Evolutionary conservation across 257 asterid genomes (phyloP).

Genomic region (Dorcoceras hygrometricum): DNA sequence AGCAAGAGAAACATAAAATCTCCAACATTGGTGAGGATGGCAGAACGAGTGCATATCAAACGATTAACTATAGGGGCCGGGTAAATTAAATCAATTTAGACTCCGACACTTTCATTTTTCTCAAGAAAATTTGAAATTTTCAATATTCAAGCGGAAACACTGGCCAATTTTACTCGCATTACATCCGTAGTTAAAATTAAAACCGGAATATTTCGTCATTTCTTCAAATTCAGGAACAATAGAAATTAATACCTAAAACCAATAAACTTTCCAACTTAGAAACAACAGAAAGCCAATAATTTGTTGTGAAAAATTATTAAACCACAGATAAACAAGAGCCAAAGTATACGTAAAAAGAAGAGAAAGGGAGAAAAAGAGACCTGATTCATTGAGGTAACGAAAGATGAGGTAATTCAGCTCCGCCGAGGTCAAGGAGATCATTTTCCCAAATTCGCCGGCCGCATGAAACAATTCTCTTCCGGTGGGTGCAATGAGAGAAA

Average conservation of each 20-base stretch:
- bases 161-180: neutral
- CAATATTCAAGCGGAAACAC: neutral
- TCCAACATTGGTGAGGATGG: slow-evolving; percentile 3
- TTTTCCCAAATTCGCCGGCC: slow-evolving; percentile 32
- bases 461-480: slow-evolving; percentile 28
- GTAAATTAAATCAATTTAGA: neutral
- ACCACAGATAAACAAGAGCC: neutral
- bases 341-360: neutral
- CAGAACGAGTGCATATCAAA: neutral
- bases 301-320: neutral
- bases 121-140: neutral
- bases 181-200: neutral
- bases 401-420: slow-evolving; percentile 85
- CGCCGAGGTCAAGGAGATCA: slow-evolving; percentile 67
- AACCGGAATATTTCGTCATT: neutral
- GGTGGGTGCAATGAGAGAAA: neutral
- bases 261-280: slow-evolving; percentile 15
- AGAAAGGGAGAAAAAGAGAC: slow-evolving; percentile 35
- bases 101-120: neutral
- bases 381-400: slow-evolving; percentile 92
- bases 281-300: neutral
- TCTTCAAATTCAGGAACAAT: slow-evolving; percentile 4
- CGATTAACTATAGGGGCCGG: neutral
- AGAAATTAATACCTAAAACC: slow-evolving; percentile 4
- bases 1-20: neutral